Evolutionary conservation across 768 basidiomycete species (phyloP), one percentile per base, ranked within the genome.

Genomic region (Hypsizygus marmoreus): DNA sequence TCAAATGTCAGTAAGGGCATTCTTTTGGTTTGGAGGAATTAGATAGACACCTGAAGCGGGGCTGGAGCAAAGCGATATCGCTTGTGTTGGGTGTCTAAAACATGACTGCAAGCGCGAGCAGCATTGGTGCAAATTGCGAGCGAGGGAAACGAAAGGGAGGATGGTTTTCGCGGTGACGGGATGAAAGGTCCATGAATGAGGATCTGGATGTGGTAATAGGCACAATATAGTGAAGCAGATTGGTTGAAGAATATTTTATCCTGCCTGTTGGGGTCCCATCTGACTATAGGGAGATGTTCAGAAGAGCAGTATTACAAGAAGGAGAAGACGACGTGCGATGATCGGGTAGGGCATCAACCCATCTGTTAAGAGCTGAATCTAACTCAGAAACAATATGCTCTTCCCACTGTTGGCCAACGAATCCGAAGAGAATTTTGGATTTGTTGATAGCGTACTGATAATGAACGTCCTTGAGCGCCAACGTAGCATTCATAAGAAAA

Each of bases 381-480:
- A 90, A 62, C 45, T 87, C 84, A 7, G 84, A 76, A 4, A 90
- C 83, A 24, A 84, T 77, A 39, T 72, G 67, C 41, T 86, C 77
- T 47, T 86, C 85, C 86, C 86, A 88, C 42, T 80, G 46, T 49
- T 66, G 47, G 0, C 80, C 82, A 7, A 77, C 76, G 50, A 82
- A 80, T 9, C 85, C 86, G 8, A 86, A 70, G 1, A 82, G 64
- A 11, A 81, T 68, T 56, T 84, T 84, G 0, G 81, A 81, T 55
- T 85, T 86, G 59, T 86, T 88, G 54, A 88, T 86, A n/a, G 90
- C 83, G 60, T 92, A 94, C 88, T 90, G 44, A 6, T 16, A 9
- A 31, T 3, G n/a, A 17, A 10, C 28, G 20, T 30, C 26, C 25
- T 40, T 22, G 25, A 19, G 3, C 5, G 14, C 33, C n/a, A 31